Evolutionary conservation across 192 early-diverging fungal species (phyloP).

Genomic region (Bifiguratus adelaidae): DNA sequence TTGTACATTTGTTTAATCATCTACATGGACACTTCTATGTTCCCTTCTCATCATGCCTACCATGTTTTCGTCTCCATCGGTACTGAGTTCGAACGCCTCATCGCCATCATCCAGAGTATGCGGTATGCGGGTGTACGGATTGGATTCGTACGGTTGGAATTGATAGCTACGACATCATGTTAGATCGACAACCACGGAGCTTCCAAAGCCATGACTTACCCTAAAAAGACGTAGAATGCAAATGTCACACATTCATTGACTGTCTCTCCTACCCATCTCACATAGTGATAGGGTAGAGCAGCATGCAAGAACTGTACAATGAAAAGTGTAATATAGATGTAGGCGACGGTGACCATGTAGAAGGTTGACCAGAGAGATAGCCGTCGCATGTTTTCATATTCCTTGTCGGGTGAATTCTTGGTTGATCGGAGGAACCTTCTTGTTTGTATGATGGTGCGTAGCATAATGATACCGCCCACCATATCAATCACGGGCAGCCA

Average conservation of each 20-base stretch:
- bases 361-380: conserved; percentile 43
- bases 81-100: too few relatives aligned
- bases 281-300: conserved; percentile 34
- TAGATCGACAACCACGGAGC: too few relatives aligned
- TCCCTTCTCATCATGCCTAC: too few relatives aligned
- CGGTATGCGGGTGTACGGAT: conserved; percentile 32
- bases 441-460: conserved; percentile 41
- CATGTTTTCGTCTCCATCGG: too few relatives aligned
- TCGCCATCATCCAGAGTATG: conserved; percentile 17
- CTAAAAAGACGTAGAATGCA: conserved; percentile 33
- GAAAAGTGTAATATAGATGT: conserved; percentile 38
- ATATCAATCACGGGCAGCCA: conserved; percentile 33
- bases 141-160: conserved; percentile 35
- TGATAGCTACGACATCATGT: conserved; percentile 27
- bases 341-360: conserved; percentile 35
- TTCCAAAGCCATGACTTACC: conserved; percentile 22
- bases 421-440: conserved; percentile 31
- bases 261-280: conserved; percentile 35
- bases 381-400: too few relatives aligned
- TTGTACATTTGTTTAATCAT: too few relatives aligned
- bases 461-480: conserved; percentile 27
- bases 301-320: conserved; percentile 31
- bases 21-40: too few relatives aligned
- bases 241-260: conserved; percentile 33
- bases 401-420: too few relatives aligned